Evolutionary conservation across 257 asterid genomes (phyloP).

Genomic region (Solanum chilense): DNA sequence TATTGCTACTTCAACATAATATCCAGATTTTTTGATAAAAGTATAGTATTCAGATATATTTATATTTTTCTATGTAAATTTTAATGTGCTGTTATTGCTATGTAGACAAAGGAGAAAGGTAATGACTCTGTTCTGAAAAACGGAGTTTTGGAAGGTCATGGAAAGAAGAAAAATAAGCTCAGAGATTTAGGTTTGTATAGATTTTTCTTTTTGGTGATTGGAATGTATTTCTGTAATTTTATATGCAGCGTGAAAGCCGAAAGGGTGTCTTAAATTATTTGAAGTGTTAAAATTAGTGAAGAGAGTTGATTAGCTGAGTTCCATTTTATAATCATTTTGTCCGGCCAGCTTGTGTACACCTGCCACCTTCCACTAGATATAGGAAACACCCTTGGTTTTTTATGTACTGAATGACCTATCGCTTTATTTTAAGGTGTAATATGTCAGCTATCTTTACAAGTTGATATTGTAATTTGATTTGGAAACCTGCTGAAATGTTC

Average conservation of each 20-base stretch:
- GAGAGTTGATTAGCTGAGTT: not conserved
- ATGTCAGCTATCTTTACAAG: not conserved
- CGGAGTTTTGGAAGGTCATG: constrained; percentile 8
- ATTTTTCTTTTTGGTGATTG: not conserved
- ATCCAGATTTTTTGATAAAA: not conserved
- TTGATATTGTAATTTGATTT: not conserved
- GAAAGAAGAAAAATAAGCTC: constrained; percentile 24
- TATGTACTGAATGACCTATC: not conserved
- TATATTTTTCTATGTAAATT: not conserved
- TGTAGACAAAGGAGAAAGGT: constrained; percentile 31
- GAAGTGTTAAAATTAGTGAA: not conserved
- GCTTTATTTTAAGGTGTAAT: not conserved
- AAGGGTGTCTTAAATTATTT: not conserved
- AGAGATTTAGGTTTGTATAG: constrained; percentile 34
- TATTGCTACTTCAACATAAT: not conserved
- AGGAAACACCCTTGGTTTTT: not conserved
- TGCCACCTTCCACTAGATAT: not conserved
- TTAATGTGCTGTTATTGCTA: constrained; percentile 1
- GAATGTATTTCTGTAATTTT: not conserved
- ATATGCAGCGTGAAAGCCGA: not conserved
- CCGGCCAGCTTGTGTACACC: not conserved
- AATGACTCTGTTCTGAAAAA: constrained; percentile 8
- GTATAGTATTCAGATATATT: not conserved
- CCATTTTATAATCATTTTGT: not conserved
- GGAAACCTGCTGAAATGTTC: not conserved